Evolutionary conservation across 2,329 filamentous ascomycete genomes (phyloP).

Genomic region (Leptographium wingfieldii): DNA sequence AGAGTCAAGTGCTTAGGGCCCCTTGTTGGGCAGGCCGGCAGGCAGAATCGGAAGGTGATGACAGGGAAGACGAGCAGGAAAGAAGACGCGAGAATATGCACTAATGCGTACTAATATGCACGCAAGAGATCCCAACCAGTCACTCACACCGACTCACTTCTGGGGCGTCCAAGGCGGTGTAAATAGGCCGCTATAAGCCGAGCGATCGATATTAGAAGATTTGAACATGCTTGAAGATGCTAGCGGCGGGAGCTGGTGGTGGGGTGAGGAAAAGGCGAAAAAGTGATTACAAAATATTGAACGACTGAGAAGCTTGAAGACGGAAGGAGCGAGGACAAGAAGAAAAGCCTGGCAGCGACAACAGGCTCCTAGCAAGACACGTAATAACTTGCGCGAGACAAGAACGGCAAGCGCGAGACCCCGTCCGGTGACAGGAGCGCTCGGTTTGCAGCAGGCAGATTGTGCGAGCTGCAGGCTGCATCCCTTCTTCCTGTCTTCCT

Average conservation of each 20-base stretch:
- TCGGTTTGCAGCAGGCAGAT: no score
- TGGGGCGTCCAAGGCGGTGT: neutral
- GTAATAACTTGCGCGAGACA: neutral
- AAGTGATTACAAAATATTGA: neutral
- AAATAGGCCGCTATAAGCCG: neutral
- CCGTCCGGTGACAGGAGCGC: neutral
- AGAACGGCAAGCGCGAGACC: neutral
- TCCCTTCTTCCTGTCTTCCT: neutral
- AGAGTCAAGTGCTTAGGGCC: no score
- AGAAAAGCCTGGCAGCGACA: neutral
- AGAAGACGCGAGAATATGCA: neutral
- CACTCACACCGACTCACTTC: neutral
- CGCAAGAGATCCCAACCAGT: neutral
- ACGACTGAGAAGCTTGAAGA: neutral
- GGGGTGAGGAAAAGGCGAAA: neutral
- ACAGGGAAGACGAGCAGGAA: no score
- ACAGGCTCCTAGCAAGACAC: neutral
- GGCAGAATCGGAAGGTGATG: no score
- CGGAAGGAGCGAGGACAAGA: neutral
- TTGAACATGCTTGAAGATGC: neutral
- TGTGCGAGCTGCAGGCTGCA: no score
- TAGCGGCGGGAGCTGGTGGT: neutral
- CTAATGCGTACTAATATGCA: neutral
- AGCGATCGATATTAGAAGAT: neutral
- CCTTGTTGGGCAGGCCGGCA: no score